Conservation (phyloP, 805 yeast genomes). For the Yamadazyma endophytica region DNA sequence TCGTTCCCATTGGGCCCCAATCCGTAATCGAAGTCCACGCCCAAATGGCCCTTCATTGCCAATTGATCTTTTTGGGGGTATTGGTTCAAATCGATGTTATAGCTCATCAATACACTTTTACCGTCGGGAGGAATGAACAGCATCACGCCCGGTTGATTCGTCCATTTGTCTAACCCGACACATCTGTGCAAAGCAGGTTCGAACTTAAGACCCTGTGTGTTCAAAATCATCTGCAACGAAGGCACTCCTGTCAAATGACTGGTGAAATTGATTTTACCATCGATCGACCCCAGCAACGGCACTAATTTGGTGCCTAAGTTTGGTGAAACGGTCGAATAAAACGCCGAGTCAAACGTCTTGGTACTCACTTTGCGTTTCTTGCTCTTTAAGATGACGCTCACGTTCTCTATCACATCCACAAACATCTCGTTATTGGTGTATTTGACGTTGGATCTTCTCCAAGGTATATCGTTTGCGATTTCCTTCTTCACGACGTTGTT, state of each 20-base stretch:
- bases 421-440: conserved; percentile 81
- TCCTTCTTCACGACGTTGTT: too few species aligned
- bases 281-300: conserved; percentile 51
- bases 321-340: conserved; percentile 19
- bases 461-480: conserved; percentile 49
- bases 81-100: conserved; percentile 50
- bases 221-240: conserved; percentile 54
- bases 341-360: conserved; percentile 26
- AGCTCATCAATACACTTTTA: conserved; percentile 54
- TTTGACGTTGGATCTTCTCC: conserved; percentile 73
- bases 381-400: conserved; percentile 51
- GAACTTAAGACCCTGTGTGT: conserved; percentile 41
- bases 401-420: conserved; percentile 71
- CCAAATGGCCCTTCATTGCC: conserved; percentile 39
- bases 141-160: conserved; percentile 40
- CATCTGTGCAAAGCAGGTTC: conserved; percentile 70
- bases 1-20: conserved; percentile 52
- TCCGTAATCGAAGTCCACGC: conserved; percentile 50
- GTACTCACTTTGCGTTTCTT: conserved; percentile 15
- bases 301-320: conserved; percentile 15
- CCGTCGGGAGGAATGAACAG: conserved; percentile 91
- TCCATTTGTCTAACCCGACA: conserved; percentile 55
- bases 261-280: conserved; percentile 61
- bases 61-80: conserved; percentile 10
- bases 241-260: conserved; percentile 80